Percentiles rank a stretch among this genome's conserved stretches.
Evolutionary conservation across 2,329 filamentous ascomycete species (phyloP).

Genomic region (Coniochaeta sp.): DNA sequence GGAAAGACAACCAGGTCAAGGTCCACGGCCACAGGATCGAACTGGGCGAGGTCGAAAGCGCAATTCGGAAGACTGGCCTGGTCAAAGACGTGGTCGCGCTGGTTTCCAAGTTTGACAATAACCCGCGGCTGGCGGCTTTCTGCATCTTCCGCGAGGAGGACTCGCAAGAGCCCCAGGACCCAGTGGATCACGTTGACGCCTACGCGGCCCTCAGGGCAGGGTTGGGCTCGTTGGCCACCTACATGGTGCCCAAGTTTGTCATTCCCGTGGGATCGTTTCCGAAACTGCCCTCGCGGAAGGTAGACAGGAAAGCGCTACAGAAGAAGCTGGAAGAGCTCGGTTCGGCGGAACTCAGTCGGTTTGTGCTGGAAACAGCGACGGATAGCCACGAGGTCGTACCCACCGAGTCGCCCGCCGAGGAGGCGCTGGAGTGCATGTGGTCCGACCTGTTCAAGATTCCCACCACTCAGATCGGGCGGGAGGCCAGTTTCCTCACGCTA

Average conservation of each 20-base stretch:
- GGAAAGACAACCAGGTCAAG: slow-evolving; percentile 4
- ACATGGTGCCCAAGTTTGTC: slow-evolving; percentile 19
- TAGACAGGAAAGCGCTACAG: slow-evolving; percentile 16
- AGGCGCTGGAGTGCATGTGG: slow-evolving; percentile 4
- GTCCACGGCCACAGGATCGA: background rate
- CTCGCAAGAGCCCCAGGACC: background rate
- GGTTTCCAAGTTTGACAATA: background rate
- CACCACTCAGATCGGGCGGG: slow-evolving; percentile 3
- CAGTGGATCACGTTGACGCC: background rate
- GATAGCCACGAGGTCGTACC: slow-evolving; percentile 1
- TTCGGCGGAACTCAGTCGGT: slow-evolving; percentile 3
- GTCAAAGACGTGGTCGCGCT: background rate
- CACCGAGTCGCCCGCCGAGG: slow-evolving; percentile 5
- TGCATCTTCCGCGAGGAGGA: background rate
- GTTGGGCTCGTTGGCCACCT: slow-evolving; percentile 12
- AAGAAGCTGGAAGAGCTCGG: slow-evolving; percentile 6
- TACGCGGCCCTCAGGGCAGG: slow-evolving; percentile 5
- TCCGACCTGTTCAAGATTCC: slow-evolving; percentile 7
- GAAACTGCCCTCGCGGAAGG: slow-evolving; percentile 17
- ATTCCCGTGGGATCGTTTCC: slow-evolving; percentile 16
- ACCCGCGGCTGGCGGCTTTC: background rate
- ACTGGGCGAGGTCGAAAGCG: slow-evolving; percentile 6
- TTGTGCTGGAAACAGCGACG: background rate
- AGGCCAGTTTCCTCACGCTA: slow-evolving; percentile 25
- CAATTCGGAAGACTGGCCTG: background rate